Base-by-base conservation (phyloP, 1,284 basidiomycete genomes). In the Ceratobasidium sp. region DNA sequence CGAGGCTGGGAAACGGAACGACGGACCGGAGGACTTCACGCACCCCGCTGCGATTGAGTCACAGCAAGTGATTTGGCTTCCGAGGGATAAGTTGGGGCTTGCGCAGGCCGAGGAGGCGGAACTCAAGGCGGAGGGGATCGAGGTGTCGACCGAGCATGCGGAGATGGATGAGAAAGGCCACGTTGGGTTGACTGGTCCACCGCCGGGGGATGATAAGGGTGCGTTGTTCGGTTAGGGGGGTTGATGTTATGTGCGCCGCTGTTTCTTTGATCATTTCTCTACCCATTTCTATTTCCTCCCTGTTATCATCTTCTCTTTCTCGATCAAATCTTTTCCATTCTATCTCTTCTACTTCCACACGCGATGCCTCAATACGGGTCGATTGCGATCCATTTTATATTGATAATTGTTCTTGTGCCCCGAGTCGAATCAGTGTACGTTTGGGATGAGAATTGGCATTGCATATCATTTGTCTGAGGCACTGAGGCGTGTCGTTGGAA, bases 51-150 rank as follows among this genome's bases (percentile, higher is more conserved):
- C 91, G 15, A 91, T 91, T 70, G 89, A 92, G 69, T 90, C 92
- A 59, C 93, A 95, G 84, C 88, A 90, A 77, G 87, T 90, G 10
- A 86, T 98, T 52, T 98, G 96, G 96, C 84, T 97, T 69, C 93
- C 96, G 13, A 83, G 84, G 64, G 95, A 97, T 82, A 83, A 87
- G 59, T 86, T 93, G 4, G 94, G 94, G 0, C 81, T 96, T 65
- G 89, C 86, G 13, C 87, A 87, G 78, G 91, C 89, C 79, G 94
- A 96, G 85, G 89, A 89, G 80, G 83, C 84, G 78, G 89, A 85
- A 79, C 92, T 92, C 83, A 82, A 82, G 78, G 88, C 87, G 65
- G 85, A 84, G 10, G 93, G 91, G 0, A 88, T 97, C 26, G 84
- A 87, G 79, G 90, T 89, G 26, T 90, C 90, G 44, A 86, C 85